Base-by-base conservation (phyloP, 805 yeast species). In the Starmerella lactis-condensi region DNA sequence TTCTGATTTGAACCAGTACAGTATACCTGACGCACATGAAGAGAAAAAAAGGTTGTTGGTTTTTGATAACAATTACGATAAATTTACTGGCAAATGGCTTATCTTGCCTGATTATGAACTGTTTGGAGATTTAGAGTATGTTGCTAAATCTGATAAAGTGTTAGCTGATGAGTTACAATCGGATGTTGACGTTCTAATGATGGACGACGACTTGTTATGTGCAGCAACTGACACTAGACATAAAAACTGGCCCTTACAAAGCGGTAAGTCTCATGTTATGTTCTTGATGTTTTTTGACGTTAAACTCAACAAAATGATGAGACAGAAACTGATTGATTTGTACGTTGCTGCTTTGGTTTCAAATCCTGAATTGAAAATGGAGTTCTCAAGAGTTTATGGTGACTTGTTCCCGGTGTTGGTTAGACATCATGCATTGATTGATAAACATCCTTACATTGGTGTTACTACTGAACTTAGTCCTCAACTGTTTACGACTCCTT, bases 401-500 rank as follows among this genome's bases (percentile, higher is more conserved):
- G 91, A 81, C 42, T 58, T 81, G 0, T 85, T 85, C 49, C 83
- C 91, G 1, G 62, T 67, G 6, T 53, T 78, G 11, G 69, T 76
- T 1, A 78, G 78, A 39, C 59, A 75, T 57, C 77, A 72, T 42
- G 60, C 77, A 28, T 54, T 64, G 0, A 57, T 69, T 39, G 99
- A 89, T 46, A 63, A 93, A 37, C 96, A 89, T 46, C 93, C 94
- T 0, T 93, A 82, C 43, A 54, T 68, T 33, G 78, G 85, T 9
- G 63, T 77, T 3, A 61, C 83, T 58, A 64, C 72, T 23, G 68
- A 73, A 23, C 55, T 85, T 14, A 71, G 91, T 0, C 72, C 85
- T 0, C 98, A 89, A 53, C 56, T 89, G 15, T 82, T 82, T 52
- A 83, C 95, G 0, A 75, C 92, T 32, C 94, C 95, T 0, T 67